Evolutionary conservation across 352 stramenopile species (phyloP).

Genomic region (Phytophthora citricola): DNA sequence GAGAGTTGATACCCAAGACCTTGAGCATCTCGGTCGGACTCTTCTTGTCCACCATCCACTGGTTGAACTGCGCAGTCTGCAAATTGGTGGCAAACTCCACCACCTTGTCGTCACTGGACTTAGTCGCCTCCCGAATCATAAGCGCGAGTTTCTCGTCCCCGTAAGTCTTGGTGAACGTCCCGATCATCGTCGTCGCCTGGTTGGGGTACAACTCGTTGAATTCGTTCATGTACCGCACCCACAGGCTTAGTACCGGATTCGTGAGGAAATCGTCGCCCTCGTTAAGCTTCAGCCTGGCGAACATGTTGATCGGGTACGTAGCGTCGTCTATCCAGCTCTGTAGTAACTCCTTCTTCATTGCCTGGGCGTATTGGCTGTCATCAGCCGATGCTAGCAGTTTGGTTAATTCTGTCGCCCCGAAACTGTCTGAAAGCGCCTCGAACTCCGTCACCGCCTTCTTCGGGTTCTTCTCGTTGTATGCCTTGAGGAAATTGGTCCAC

Average conservation of each 20-base stretch:
- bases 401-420: background rate
- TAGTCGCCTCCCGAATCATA: slow-evolving; percentile 12
- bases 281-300: slow-evolving; percentile 7
- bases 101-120: background rate
- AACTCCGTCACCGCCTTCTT: background rate
- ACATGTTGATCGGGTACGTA: background rate
- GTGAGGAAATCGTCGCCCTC: slow-evolving; percentile 10
- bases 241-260: slow-evolving; percentile 1
- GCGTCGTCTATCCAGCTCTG: background rate
- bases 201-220: slow-evolving; percentile 14
- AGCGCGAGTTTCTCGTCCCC: slow-evolving; percentile 14
- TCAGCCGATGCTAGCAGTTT: background rate
- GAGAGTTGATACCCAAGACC: slow-evolving; percentile 16
- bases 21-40: slow-evolving; percentile 7
- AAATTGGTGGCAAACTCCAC: slow-evolving; percentile 14
- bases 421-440: background rate
- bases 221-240: slow-evolving; percentile 10
- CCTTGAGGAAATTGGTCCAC: slow-evolving; percentile 7
- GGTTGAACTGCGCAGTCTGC: slow-evolving; percentile 13
- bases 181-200: slow-evolving; percentile 12
- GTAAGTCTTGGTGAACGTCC: slow-evolving; percentile 20
- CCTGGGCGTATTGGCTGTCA: background rate
- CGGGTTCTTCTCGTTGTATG: slow-evolving; percentile 1
- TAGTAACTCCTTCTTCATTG: background rate
- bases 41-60: slow-evolving; percentile 13